Evolutionary conservation across 768 basidiomycete species (phyloP).

Genomic region (Tephrocybe sp.): DNA sequence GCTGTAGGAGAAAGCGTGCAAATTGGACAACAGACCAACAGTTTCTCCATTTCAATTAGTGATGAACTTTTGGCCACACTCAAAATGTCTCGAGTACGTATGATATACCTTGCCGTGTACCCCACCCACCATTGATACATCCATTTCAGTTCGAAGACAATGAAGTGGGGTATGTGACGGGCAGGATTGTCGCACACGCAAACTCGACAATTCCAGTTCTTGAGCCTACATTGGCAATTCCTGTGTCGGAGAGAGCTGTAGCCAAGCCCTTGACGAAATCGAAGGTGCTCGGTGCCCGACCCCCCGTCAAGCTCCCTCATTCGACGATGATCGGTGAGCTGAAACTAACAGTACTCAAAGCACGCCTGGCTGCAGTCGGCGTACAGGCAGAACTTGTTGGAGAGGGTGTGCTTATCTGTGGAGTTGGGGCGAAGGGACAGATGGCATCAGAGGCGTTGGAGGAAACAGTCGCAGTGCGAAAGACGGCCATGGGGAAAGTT

Average conservation of each 20-base stretch:
- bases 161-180: slow-evolving; percentile 90
- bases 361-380: slow-evolving; percentile 69
- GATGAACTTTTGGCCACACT: slow-evolving; percentile 81
- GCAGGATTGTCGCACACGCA: slow-evolving; percentile 81
- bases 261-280: slow-evolving; percentile 25
- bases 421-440: slow-evolving; percentile 48
- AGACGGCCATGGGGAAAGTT: slow-evolving; percentile 80
- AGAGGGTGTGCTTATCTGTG: slow-evolving; percentile 93
- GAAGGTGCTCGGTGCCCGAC: slow-evolving; percentile 64
- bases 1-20: slow-evolving; percentile 72
- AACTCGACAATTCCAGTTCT: slow-evolving; percentile 89
- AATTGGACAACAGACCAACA: slow-evolving; percentile 95
- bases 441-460: slow-evolving; percentile 45
- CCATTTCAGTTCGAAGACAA: slow-evolving; percentile 88
- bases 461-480: slow-evolving; percentile 84
- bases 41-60: slow-evolving; percentile 91
- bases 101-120: neutral
- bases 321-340: slow-evolving; percentile 98
- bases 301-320: slow-evolving; percentile 67
- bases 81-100: slow-evolving; percentile 82
- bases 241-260: slow-evolving; percentile 22
- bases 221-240: slow-evolving; percentile 55
- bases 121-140: neutral
- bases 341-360: slow-evolving; percentile 85
- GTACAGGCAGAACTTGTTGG: slow-evolving; percentile 95